phyloP scores from a whole-genome alignment of 805 yeast genomes.

The Sungouiozyma intestinalis region DNA sequence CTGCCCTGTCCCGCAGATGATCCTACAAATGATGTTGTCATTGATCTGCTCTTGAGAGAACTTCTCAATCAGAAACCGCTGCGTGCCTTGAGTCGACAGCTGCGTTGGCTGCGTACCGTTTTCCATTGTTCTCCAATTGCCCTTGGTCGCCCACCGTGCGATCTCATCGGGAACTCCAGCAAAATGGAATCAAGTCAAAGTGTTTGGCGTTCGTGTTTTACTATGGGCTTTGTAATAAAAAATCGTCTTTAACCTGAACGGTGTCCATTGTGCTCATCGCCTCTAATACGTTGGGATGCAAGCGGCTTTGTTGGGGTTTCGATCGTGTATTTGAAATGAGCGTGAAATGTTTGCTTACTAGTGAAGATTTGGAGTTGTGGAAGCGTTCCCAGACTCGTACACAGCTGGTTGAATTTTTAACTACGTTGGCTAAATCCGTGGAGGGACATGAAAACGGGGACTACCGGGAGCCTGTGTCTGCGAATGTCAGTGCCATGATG shows the following conservation, averaged over 20 bases:
- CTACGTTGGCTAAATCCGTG: constrained; percentile 51
- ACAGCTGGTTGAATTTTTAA: constrained; percentile 44
- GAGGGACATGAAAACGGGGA: constrained; percentile 47
- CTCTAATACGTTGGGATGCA: no score
- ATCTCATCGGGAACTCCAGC: neutral
- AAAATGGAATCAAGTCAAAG: neutral
- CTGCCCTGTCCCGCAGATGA: constrained; percentile 53
- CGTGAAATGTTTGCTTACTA: constrained; percentile 40
- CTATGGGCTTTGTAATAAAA: neutral
- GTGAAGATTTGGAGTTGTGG: constrained; percentile 58
- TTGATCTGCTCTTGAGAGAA: constrained; percentile 32
- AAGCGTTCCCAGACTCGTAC: constrained; percentile 38
- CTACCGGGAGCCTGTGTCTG: constrained; percentile 31
- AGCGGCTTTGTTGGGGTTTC: neutral
- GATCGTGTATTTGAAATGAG: constrained; percentile 13
- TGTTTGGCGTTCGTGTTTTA: neutral
- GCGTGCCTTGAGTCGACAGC: constrained; percentile 35
- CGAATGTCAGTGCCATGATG: constrained; percentile 28
- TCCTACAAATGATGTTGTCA: constrained; percentile 39
- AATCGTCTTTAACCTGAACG: no score
- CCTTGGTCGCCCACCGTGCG: no score
- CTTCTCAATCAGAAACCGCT: constrained; percentile 25
- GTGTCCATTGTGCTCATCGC: no score
- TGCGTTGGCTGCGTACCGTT: constrained; percentile 34
- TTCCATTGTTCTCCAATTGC: constrained; percentile 27